Evolutionary conservation across 2,329 filamentous ascomycete genomes (phyloP).

Genomic region (Talaromyces piceae): DNA sequence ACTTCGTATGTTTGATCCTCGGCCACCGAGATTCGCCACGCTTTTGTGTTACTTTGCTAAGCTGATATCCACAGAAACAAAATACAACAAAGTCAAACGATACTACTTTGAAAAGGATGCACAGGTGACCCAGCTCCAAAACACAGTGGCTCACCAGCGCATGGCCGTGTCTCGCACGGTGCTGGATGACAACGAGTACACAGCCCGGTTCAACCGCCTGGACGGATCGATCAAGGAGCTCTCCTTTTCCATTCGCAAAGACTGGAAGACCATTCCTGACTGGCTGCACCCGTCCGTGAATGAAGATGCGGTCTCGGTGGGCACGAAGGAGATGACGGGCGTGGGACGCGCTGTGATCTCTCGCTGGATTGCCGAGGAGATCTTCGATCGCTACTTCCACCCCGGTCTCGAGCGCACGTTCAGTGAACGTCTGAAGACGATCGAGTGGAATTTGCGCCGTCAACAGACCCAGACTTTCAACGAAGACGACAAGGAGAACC

Average conservation of each 20-base stretch:
- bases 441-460: constrained; percentile 79
- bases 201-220: constrained; percentile 77
- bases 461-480: constrained; percentile 67
- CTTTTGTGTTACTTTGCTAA: too few species aligned
- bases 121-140: constrained; percentile 90
- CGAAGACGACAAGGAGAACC: constrained; percentile 80
- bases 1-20: constrained; percentile 34
- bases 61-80: constrained; percentile 56
- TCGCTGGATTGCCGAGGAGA: constrained; percentile 80
- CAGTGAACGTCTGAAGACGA: constrained; percentile 70
- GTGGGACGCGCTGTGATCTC: constrained; percentile 84
- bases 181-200: constrained; percentile 91
- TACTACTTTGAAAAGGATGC: constrained; percentile 90
- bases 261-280: constrained; percentile 72
- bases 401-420: constrained; percentile 71
- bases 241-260: constrained; percentile 91
- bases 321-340: constrained; percentile 96
- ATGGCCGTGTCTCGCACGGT: constrained; percentile 90
- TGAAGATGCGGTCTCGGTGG: constrained; percentile 73
- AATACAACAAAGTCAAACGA: constrained; percentile 97
- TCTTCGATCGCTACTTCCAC: constrained; percentile 90
- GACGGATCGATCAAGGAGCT: constrained; percentile 93
- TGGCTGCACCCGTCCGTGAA: constrained; percentile 80
- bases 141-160: constrained; percentile 92
- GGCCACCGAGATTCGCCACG: too few species aligned